A percentile compares a stretch with the other conserved stretches of the same genome.
Conservation (phyloP, 257 asterid species). For the Striga asiatica region DNA sequence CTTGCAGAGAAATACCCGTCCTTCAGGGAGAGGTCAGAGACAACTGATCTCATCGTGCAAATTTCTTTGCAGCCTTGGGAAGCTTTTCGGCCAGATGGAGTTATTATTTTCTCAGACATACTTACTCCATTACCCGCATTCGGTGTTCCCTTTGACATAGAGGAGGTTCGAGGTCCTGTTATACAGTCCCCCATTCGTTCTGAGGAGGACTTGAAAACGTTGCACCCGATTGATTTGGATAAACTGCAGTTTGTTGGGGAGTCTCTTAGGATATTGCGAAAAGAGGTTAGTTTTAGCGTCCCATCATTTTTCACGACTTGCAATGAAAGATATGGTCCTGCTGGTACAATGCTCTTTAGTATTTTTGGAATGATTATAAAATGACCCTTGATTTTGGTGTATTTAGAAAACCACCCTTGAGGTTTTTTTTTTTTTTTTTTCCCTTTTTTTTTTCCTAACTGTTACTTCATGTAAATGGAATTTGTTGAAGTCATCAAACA, state of each 20-base stretch:
- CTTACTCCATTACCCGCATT: slow-evolving; percentile 96
- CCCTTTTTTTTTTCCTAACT: neutral
- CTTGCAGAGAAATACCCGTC: slow-evolving; percentile 94
- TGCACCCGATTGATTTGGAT: slow-evolving; percentile 75
- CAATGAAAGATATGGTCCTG: neutral
- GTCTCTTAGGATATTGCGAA: slow-evolving; percentile 61
- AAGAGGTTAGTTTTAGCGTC: slow-evolving; percentile 57
- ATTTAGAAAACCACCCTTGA: neutral
- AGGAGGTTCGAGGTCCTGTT: slow-evolving; percentile 79
- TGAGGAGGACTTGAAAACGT: slow-evolving; percentile 61
- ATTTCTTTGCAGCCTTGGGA: slow-evolving; percentile 99
- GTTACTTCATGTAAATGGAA: no score
- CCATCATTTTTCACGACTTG: neutral
- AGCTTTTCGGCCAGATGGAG: slow-evolving; percentile 93
- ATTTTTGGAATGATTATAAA: neutral
- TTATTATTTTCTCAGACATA: slow-evolving; percentile 90
- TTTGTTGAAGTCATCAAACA: neutral
- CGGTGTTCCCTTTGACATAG: slow-evolving; percentile 97
- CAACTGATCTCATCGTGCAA: slow-evolving; percentile 97
- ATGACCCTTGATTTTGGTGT: neutral
- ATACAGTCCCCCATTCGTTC: slow-evolving; percentile 73
- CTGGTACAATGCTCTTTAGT: neutral
- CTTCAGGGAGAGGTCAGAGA: slow-evolving; percentile 98
- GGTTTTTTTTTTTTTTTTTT: neutral
- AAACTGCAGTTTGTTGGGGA: slow-evolving; percentile 81